A percentile compares a stretch with the other conserved stretches of the same genome.
Evolutionary conservation across 2,329 filamentous ascomycete species (phyloP).

Genomic region (Monascus ruber): DNA sequence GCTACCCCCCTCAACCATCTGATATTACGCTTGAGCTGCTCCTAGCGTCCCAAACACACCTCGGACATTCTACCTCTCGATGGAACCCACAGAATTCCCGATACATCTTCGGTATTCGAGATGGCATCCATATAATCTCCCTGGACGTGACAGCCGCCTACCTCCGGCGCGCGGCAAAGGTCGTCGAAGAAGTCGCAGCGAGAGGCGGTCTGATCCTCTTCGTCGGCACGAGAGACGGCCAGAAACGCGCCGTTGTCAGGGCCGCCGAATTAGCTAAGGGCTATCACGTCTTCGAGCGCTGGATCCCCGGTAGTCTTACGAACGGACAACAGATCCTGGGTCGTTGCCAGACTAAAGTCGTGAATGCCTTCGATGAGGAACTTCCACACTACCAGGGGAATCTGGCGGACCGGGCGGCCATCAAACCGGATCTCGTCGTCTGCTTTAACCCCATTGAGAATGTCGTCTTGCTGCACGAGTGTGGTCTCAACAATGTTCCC

Average conservation of each 20-base stretch:
- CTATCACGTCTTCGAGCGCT: slow-evolving; percentile 84
- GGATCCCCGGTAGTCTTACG: slow-evolving; percentile 84
- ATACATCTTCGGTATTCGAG: slow-evolving; percentile 84
- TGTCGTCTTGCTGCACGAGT: slow-evolving; percentile 80
- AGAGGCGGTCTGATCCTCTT: slow-evolving; percentile 79
- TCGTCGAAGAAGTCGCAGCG: slow-evolving; percentile 77
- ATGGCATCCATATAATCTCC: slow-evolving; percentile 85
- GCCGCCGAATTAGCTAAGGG: slow-evolving; percentile 67
- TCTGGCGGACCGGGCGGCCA: slow-evolving; percentile 49
- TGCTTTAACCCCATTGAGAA: slow-evolving; percentile 92
- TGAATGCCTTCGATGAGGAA: slow-evolving; percentile 61
- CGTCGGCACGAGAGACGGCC: slow-evolving; percentile 73
- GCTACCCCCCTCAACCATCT: slow-evolving; percentile 61
- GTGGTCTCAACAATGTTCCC: slow-evolving; percentile 73
- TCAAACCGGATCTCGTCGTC: slow-evolving; percentile 83
- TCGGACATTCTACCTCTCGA: slow-evolving; percentile 79
- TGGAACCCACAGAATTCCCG: slow-evolving; percentile 93
- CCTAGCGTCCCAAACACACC: slow-evolving; percentile 74
- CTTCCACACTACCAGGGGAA: slow-evolving; percentile 55
- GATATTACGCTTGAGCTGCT: slow-evolving; percentile 86
- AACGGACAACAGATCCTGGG: slow-evolving; percentile 85
- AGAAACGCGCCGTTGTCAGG: slow-evolving; percentile 67
- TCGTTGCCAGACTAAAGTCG: slow-evolving; percentile 56
- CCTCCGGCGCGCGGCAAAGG: slow-evolving; percentile 81
- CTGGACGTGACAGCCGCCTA: slow-evolving; percentile 82